Conservation (phyloP, 352 stramenopile species). For the Phytophthora fragariaefolia region DNA sequence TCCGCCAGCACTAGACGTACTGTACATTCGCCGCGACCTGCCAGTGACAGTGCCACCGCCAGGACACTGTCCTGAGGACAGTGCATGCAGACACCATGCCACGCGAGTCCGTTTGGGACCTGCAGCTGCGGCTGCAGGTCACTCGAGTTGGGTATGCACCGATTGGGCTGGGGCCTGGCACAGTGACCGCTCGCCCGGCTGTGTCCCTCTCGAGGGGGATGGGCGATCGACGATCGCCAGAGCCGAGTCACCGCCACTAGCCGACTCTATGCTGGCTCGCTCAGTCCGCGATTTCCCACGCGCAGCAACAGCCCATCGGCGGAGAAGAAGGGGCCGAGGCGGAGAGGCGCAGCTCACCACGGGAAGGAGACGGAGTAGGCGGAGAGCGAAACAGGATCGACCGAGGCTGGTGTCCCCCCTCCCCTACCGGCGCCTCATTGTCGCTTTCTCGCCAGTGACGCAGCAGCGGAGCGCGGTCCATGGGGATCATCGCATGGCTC, state of each 20-base stretch:
- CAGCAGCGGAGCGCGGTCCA: slow-evolving; percentile 25
- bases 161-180: neutral
- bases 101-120: no score
- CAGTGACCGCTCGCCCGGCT: slow-evolving; percentile 12
- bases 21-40: no score
- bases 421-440: slow-evolving; percentile 23
- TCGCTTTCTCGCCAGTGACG: slow-evolving; percentile 15
- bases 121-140: no score
- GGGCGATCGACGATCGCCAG: slow-evolving; percentile 19
- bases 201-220: slow-evolving; percentile 7
- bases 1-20: neutral
- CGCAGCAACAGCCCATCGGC: slow-evolving; percentile 12
- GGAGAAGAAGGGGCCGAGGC: slow-evolving; percentile 5
- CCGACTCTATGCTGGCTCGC: slow-evolving; percentile 29
- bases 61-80: no score
- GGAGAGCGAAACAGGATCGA: slow-evolving; percentile 14
- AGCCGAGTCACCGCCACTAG: slow-evolving; percentile 4
- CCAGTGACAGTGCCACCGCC: no score
- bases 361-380: neutral
- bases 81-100: no score
- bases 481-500: slow-evolving; percentile 70
- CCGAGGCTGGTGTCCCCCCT: neutral
- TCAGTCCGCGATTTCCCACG: slow-evolving; percentile 28
- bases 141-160: no score
- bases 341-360: slow-evolving; percentile 28